These are phyloP conservation scores for Tillandsia leiboldiana DNA, from an alignment of 176 grass and related monocot species.

Conservation along the genomic window DNA sequence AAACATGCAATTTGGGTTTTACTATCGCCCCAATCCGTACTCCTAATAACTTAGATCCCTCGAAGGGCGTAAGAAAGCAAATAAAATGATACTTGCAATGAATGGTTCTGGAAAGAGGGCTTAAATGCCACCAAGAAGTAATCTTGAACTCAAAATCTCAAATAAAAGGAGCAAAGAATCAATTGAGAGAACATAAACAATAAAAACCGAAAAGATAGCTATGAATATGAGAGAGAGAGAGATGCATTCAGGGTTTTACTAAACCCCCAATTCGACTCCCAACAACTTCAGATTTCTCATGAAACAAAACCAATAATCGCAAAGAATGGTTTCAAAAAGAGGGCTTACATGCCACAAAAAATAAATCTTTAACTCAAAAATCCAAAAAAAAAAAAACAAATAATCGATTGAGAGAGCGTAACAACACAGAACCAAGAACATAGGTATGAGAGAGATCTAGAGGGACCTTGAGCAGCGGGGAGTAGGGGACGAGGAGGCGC, in stretches of 20 bases:
- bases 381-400: background rate
- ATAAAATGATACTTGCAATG: background rate
- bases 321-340: background rate
- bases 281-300: background rate
- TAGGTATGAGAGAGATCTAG: background rate
- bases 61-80: no score
- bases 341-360: background rate
- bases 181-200: background rate
- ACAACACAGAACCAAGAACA: background rate
- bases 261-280: background rate
- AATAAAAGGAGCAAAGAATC: background rate
- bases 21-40: background rate
- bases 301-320: no score
- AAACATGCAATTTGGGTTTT: background rate
- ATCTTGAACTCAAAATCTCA: background rate
- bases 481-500: background rate
- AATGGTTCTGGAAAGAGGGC: background rate
- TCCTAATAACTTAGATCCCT: background rate
- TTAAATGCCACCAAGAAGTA: background rate
- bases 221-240: background rate
- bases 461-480: conserved; percentile 12
- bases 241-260: background rate
- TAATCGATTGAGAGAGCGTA: background rate
- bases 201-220: background rate
- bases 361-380: background rate